Evolutionary conservation across 75 land plant genomes (phyloP).

Genomic region (Gnetum montanum): DNA sequence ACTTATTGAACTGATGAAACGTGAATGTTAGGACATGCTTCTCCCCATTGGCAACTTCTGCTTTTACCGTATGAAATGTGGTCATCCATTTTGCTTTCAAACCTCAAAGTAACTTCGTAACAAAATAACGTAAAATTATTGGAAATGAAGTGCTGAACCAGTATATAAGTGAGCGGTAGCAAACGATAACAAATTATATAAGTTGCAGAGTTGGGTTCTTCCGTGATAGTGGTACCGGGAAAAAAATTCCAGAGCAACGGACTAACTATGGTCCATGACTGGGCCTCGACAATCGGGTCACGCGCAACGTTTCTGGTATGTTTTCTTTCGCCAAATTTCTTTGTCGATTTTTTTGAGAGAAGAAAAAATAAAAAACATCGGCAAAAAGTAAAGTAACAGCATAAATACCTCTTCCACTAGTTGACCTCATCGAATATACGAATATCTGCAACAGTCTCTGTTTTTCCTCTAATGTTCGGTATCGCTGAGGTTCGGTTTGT

Average conservation of each 20-base stretch:
- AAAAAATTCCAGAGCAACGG: constrained; percentile 45
- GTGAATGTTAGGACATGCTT: constrained; percentile 70
- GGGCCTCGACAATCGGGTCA: constrained; percentile 76
- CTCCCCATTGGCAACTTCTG: constrained; percentile 64
- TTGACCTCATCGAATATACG: not conserved
- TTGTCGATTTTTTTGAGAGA: too few species aligned
- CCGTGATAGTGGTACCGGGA: constrained; percentile 40
- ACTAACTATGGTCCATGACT: constrained; percentile 78
- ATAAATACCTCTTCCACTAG: too few species aligned
- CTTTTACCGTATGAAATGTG: constrained; percentile 57
- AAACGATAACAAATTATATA: too few species aligned
- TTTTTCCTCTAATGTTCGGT: not conserved
- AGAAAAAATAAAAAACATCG: too few species aligned
- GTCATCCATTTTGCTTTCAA: too few species aligned
- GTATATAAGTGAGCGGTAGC: too few species aligned
- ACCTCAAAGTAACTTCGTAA: too few species aligned
- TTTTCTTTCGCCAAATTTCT: not conserved
- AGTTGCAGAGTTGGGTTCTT: constrained; percentile 41
- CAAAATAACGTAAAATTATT: not conserved
- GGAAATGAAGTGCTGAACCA: constrained; percentile 1
- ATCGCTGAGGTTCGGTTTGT: constrained; percentile 36
- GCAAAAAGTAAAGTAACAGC: too few species aligned
- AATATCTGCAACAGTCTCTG: not conserved
- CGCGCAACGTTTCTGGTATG: constrained; percentile 56
- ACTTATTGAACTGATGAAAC: constrained; percentile 44